Conservation (phyloP, 1,284 basidiomycete species). For the Amylostereum areolatum region DNA sequence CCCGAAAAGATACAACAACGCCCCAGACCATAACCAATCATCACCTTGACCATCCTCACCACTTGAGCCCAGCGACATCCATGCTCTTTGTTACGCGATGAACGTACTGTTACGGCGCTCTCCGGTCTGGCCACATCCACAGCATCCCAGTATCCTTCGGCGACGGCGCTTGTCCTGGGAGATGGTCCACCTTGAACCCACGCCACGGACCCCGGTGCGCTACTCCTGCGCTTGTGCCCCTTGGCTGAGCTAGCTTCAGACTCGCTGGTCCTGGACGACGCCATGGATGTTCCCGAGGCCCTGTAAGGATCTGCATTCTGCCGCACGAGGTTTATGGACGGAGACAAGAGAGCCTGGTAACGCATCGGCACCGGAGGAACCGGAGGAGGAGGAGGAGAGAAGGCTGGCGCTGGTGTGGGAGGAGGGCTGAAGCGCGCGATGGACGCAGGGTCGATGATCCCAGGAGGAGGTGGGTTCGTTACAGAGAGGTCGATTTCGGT, state of each 20-base stretch:
- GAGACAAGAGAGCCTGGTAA: constrained; percentile 7
- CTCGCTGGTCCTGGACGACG: constrained; percentile 6
- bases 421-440: background rate
- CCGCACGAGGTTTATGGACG: constrained; percentile 8
- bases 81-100: constrained; percentile 10
- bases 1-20: too few species aligned
- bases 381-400: background rate
- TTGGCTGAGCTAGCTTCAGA: constrained; percentile 1
- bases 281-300: constrained; percentile 7
- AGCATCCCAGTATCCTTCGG: constrained; percentile 13
- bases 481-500: background rate
- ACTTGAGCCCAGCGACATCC: too few species aligned
- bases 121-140: constrained; percentile 8
- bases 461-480: background rate
- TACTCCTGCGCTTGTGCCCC: constrained; percentile 11
- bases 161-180: constrained; percentile 7
- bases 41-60: too few species aligned
- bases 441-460: background rate
- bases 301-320: constrained; percentile 8
- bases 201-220: constrained; percentile 11
- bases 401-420: background rate
- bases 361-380: background rate
- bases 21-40: too few species aligned
- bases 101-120: constrained; percentile 8
- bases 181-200: constrained; percentile 7